Percentiles rank a stretch among this genome's conserved stretches.
Evolutionary conservation across 106 monocot genomes (phyloP).

Genomic region (Apostasia ramifera): DNA sequence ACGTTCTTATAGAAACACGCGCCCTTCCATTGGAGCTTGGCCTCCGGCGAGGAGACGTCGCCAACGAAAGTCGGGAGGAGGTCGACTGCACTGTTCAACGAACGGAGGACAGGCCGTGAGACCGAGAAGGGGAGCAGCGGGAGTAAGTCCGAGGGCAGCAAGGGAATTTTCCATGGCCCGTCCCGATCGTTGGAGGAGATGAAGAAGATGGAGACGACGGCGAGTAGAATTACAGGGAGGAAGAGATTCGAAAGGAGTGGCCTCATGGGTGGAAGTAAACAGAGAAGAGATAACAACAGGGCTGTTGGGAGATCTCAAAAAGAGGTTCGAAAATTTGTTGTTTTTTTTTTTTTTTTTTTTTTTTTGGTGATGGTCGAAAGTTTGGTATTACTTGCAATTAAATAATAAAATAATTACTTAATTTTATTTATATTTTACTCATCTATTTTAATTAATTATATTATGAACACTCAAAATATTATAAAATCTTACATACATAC

Average conservation of each 20-base stretch:
- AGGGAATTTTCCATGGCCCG: slow-evolving; percentile 9
- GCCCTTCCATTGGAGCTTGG: slow-evolving; percentile 43
- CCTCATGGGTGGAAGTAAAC: neutral
- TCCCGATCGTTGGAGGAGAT: slow-evolving; percentile 1
- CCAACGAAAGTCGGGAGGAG: slow-evolving; percentile 37
- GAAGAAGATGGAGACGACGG: neutral
- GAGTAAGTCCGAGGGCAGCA: slow-evolving; percentile 15
- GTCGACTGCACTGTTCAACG: slow-evolving; percentile 23
- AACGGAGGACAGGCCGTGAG: slow-evolving; percentile 20
- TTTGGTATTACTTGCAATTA: no score
- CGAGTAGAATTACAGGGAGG: neutral
- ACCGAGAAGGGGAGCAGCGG: slow-evolving; percentile 15
- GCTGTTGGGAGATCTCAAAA: neutral
- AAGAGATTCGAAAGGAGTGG: neutral
- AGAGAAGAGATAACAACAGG: neutral
- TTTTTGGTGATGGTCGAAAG: no score
- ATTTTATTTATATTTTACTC: no score
- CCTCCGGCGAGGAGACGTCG: slow-evolving; percentile 14
- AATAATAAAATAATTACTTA: no score
- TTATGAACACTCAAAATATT: no score
- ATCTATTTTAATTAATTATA: no score
- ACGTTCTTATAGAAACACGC: slow-evolving; percentile 51
- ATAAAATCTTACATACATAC: no score
- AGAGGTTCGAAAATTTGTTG: neutral
- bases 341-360: no score